phyloP scores from a whole-genome alignment of 805 yeast genomes.

The Candida coquimbonensis region DNA sequence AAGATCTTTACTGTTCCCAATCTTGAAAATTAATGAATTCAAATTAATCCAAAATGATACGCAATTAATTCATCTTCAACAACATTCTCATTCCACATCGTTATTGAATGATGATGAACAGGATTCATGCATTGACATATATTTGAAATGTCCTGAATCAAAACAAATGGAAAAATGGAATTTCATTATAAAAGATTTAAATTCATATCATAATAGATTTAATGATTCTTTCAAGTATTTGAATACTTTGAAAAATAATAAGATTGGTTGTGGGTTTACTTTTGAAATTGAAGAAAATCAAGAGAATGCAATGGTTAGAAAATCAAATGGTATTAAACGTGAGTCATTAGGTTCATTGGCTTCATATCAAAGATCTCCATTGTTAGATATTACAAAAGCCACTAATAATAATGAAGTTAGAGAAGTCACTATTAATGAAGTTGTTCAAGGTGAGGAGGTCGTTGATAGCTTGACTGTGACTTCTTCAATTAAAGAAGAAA shows the following conservation, averaged over 20 bases:
- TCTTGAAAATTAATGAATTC: slow-evolving; percentile 14
- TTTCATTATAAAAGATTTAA: slow-evolving; percentile 3
- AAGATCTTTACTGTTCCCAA: slow-evolving; percentile 20
- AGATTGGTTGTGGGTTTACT: slow-evolving; percentile 18
- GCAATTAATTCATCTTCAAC: background rate
- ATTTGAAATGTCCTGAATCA: slow-evolving; percentile 17
- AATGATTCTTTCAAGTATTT: slow-evolving; percentile 6
- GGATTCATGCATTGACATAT: slow-evolving; percentile 7
- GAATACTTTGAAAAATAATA: slow-evolving; percentile 7
- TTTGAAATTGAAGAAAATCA: background rate
- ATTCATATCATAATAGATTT: slow-evolving; percentile 5
- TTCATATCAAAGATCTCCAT: background rate
- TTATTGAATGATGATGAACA: background rate
- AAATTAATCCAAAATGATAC: slow-evolving; percentile 9
- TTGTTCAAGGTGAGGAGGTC: too few relatives aligned
- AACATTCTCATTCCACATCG: background rate
- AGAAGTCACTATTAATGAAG: background rate
- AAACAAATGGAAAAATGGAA: slow-evolving; percentile 21
- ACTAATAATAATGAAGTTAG: background rate
- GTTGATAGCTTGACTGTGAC: too few relatives aligned
- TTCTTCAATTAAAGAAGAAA: background rate
- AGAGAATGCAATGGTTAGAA: slow-evolving; percentile 9
- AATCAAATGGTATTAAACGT: slow-evolving; percentile 14
- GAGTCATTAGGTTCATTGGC: slow-evolving; percentile 9
- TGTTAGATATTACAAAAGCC: background rate